Evolutionary conservation across 2,329 filamentous ascomycete genomes (phyloP).

Genomic region (Fusarium robinianum): DNA sequence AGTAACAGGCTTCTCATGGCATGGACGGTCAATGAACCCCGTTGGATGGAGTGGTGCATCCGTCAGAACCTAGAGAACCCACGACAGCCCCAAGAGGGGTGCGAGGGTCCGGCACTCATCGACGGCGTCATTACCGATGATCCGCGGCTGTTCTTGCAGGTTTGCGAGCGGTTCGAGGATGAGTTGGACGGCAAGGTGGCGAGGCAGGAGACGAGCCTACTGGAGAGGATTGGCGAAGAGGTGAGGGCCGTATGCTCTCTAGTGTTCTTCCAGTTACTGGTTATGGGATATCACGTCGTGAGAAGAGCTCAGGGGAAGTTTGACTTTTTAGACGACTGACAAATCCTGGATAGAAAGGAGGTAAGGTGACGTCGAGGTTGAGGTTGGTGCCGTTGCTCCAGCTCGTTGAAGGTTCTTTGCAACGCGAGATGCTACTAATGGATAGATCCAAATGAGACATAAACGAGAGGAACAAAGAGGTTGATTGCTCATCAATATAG

Average conservation of each 20-base stretch:
- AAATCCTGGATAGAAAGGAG: slow-evolving; percentile 23
- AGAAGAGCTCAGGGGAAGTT: slow-evolving; percentile 36
- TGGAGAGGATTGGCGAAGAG: slow-evolving; percentile 16
- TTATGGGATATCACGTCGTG: slow-evolving; percentile 33
- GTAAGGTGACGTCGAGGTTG: too few species aligned
- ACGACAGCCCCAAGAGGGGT: slow-evolving; percentile 35
- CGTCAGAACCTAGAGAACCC: slow-evolving; percentile 40
- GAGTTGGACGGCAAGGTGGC: slow-evolving; percentile 38
- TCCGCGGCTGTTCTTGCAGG: slow-evolving; percentile 67
- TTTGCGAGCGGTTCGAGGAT: slow-evolving; percentile 52
- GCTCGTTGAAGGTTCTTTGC: background rate
- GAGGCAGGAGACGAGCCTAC: slow-evolving; percentile 13
- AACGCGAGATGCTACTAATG: slow-evolving; percentile 1
- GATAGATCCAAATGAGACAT: background rate
- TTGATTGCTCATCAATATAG: too few species aligned
- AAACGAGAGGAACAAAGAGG: too few species aligned
- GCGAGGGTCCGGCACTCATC: slow-evolving; percentile 45
- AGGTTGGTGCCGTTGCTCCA: background rate
- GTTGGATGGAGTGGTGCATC: slow-evolving; percentile 82
- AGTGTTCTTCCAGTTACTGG: slow-evolving; percentile 26
- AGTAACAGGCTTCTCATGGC: slow-evolving; percentile 65
- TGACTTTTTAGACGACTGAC: slow-evolving; percentile 34
- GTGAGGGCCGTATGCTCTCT: slow-evolving; percentile 25
- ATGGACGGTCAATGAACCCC: slow-evolving; percentile 86
- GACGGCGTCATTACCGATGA: slow-evolving; percentile 90